phyloP scores from a whole-genome alignment of 176 grass and related monocot species.

The Paspalum notatum region DNA sequence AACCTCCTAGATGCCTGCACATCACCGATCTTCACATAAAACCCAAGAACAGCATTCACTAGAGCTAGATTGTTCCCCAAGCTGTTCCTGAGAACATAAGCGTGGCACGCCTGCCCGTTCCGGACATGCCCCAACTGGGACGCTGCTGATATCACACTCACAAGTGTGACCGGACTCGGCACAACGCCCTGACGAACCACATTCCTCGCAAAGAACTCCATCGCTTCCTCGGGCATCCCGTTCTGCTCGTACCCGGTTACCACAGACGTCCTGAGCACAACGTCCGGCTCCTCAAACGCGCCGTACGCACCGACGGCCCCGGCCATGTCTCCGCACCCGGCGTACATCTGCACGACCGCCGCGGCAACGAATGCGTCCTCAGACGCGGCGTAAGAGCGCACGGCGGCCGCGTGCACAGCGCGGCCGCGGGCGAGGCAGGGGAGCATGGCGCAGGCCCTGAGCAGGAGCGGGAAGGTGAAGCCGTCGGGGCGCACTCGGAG shows the following conservation, averaged over 20 bases:
- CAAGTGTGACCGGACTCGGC: constrained; percentile 59
- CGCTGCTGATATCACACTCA: constrained; percentile 58
- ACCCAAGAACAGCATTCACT: constrained; percentile 53
- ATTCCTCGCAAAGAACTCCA: constrained; percentile 59
- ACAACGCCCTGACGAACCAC: constrained; percentile 37
- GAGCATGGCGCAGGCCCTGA: constrained; percentile 56
- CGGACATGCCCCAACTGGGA: constrained; percentile 45
- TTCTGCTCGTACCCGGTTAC: constrained; percentile 67
- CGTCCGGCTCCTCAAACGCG: constrained; percentile 54
- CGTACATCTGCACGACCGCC: constrained; percentile 66
- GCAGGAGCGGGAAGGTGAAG: constrained; percentile 54
- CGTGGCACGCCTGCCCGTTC: constrained; percentile 59
- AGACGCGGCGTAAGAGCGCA: constrained; percentile 34
- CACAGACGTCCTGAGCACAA: constrained; percentile 67
- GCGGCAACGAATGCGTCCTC: constrained; percentile 64
- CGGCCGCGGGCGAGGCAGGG: constrained; percentile 49
- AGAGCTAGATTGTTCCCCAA: constrained; percentile 50
- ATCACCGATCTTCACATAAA: constrained; percentile 54
- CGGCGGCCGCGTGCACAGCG: constrained; percentile 47
- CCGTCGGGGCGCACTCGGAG: constrained; percentile 50
- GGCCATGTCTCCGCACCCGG: constrained; percentile 55
- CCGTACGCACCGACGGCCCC: constrained; percentile 44
- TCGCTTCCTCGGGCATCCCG: constrained; percentile 49
- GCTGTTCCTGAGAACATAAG: constrained; percentile 50
- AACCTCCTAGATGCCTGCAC: constrained; percentile 39